phyloP scores from a whole-genome alignment of 129 eudicot genomes.

The Lactuca sativa region DNA sequence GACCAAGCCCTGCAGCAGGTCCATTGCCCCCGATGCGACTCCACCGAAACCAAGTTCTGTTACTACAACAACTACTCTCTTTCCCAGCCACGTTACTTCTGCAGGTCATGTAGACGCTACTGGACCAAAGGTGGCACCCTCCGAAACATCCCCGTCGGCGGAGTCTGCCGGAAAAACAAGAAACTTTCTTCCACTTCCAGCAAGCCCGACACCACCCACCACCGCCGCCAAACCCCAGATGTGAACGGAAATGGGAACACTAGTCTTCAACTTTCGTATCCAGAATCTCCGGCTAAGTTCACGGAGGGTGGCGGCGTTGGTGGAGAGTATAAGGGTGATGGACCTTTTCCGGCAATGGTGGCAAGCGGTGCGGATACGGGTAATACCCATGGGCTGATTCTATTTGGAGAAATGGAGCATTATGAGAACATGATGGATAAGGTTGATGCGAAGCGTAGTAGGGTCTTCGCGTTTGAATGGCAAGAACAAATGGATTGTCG shows the following conservation, averaged over 20 bases:
- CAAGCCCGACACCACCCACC: not conserved
- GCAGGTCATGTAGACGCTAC: constrained; percentile 85
- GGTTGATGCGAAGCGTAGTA: constrained; percentile 64
- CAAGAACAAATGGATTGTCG: constrained; percentile 57
- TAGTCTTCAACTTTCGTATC: constrained; percentile 48
- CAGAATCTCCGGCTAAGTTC: constrained; percentile 36
- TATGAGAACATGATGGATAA: constrained; percentile 23
- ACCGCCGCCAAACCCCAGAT: not conserved
- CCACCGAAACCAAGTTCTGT: constrained; percentile 86
- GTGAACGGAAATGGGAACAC: constrained; percentile 4
- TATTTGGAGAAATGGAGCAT: constrained; percentile 39
- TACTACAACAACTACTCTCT: constrained; percentile 97
- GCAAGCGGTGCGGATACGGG: constrained; percentile 17
- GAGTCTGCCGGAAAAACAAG: constrained; percentile 70
- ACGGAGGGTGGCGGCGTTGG: constrained; percentile 29
- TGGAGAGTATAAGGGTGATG: constrained; percentile 22
- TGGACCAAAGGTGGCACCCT: constrained; percentile 98
- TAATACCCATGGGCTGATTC: constrained; percentile 20
- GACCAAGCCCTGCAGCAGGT: constrained; percentile 37
- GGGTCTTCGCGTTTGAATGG: constrained; percentile 57
- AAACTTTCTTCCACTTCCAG: constrained; percentile 34
- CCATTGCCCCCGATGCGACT: constrained; percentile 88
- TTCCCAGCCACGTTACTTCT: constrained; percentile 87
- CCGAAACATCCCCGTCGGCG: constrained; percentile 93
- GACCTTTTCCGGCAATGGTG: constrained; percentile 7